Conservation (phyloP, 306 rosid species). For the Castanea sativa region DNA sequence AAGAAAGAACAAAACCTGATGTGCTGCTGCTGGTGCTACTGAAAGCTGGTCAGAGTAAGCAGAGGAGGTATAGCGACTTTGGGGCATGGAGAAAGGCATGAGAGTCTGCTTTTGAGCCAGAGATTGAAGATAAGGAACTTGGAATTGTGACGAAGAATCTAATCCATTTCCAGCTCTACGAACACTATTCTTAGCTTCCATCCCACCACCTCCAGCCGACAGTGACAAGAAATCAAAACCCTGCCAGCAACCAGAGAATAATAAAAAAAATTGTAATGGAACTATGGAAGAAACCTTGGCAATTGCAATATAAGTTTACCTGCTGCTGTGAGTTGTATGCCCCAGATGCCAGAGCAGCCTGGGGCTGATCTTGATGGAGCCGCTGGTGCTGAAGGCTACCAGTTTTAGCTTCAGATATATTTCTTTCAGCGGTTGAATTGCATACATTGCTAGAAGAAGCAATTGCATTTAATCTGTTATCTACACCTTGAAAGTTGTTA, state of each 20-base stretch:
- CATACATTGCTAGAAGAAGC: conserved; percentile 17
- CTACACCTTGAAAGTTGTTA: conserved; percentile 23
- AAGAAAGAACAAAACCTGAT: conserved; percentile 50
- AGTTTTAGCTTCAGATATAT: conserved; percentile 30
- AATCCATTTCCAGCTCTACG: conserved; percentile 36
- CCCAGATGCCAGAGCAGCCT: conserved; percentile 12
- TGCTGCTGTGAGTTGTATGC: conserved; percentile 43
- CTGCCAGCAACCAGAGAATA: conserved; percentile 40
- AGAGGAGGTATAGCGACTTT: conserved; percentile 40
- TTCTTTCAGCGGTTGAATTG: conserved; percentile 14
- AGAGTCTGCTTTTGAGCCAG: conserved; percentile 38
- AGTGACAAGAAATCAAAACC: conserved; percentile 56
- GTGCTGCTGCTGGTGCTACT: conserved; percentile 25
- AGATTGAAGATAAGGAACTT: conserved; percentile 50
- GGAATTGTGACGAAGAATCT: conserved; percentile 43
- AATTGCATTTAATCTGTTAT: conserved; percentile 22
- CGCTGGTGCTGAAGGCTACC: conserved; percentile 33
- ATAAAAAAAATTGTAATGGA: conserved; percentile 17
- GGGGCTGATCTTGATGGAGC: conserved; percentile 35
- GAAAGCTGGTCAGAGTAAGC: conserved; percentile 45
- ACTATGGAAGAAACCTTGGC: not conserved
- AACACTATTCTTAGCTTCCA: conserved; percentile 31
- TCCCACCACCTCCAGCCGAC: conserved; percentile 43
- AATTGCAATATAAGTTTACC: conserved; percentile 38
- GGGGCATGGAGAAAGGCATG: conserved; percentile 40